phyloP scores from a whole-genome alignment of 768 basidiomycete genomes.

The Suillus paluster region DNA sequence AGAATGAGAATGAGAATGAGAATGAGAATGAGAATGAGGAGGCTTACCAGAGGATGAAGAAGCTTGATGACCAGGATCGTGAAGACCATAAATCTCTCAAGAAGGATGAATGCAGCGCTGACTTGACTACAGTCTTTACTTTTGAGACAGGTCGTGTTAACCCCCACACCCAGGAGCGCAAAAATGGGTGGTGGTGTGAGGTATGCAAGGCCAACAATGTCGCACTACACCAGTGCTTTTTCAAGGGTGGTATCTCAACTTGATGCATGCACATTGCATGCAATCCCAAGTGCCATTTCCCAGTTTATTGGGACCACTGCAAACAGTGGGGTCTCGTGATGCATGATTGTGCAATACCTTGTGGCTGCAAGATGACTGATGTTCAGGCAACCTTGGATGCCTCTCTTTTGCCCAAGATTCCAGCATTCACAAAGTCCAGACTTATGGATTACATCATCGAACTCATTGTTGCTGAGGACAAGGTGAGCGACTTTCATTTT shows the following conservation, averaged over 20 bases:
- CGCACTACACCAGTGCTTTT: neutral
- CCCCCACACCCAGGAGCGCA: neutral
- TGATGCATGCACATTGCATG: neutral
- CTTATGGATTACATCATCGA: neutral
- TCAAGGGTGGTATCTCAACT: neutral
- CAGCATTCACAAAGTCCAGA: neutral
- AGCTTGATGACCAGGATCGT: neutral
- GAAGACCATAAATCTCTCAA: neutral
- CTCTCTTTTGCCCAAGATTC: neutral
- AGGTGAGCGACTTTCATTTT: neutral
- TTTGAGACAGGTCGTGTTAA: neutral
- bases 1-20: neutral
- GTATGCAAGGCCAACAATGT: neutral
- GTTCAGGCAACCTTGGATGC: neutral
- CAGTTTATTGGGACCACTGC: neutral
- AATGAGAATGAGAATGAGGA: neutral
- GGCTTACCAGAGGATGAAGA: neutral
- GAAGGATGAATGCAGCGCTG: neutral
- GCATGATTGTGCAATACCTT: neutral
- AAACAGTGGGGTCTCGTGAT: neutral
- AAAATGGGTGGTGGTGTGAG: constrained; percentile 1
- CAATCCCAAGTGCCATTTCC: neutral
- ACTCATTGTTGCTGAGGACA: neutral
- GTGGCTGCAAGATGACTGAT: neutral
- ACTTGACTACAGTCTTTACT: neutral